These are phyloP conservation scores for Haplographium delicatum DNA, from an alignment of 495 filamentous ascomycete species.

Conservation along the genomic window DNA sequence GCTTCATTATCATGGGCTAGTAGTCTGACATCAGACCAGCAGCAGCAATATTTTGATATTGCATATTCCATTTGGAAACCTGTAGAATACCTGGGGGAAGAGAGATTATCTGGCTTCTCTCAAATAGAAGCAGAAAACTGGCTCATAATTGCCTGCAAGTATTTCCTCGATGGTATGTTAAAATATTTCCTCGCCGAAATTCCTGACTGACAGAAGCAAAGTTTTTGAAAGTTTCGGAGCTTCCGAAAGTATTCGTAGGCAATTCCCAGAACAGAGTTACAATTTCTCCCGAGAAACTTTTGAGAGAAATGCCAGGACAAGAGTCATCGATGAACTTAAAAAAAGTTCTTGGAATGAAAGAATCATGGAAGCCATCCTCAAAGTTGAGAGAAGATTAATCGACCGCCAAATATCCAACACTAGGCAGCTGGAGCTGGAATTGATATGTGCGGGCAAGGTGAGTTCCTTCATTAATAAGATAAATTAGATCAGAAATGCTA, in stretches of 20 bases:
- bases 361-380: constrained; percentile 16
- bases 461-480: neutral
- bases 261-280: constrained; percentile 6
- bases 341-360: constrained; percentile 11
- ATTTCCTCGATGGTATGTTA: constrained; percentile 22
- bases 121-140: constrained; percentile 1
- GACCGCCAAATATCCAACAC: constrained; percentile 7
- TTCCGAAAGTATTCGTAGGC: neutral
- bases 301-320: constrained; percentile 1
- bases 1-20: constrained; percentile 17
- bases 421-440: constrained; percentile 18
- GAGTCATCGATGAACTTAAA: constrained; percentile 18
- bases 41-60: constrained; percentile 15
- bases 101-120: neutral
- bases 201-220: constrained; percentile 1
- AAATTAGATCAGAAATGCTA: neutral
- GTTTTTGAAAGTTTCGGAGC: constrained; percentile 14
- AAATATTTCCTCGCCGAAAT: neutral
- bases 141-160: constrained; percentile 12
- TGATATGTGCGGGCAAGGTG: constrained; percentile 25
- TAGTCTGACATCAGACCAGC: constrained; percentile 9
- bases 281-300: constrained; percentile 9
- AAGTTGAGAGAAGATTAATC: constrained; percentile 7
- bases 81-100: neutral
- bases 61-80: constrained; percentile 19